Evolutionary conservation across 345 rosid genomes (phyloP).

Genomic region (Populus davidiana): DNA sequence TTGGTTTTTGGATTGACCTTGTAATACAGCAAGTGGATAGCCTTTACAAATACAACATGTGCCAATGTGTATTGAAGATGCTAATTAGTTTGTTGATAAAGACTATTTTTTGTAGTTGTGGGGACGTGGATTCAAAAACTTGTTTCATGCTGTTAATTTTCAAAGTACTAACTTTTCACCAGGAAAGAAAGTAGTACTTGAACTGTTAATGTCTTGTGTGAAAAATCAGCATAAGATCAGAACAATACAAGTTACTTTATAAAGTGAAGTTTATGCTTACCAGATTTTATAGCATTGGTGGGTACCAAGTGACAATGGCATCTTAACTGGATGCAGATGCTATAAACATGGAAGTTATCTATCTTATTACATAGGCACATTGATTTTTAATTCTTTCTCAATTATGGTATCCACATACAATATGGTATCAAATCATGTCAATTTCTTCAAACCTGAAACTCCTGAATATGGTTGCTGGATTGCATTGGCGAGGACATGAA

Average conservation of each 20-base stretch:
- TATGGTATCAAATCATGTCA: not conserved
- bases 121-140: constrained; percentile 6
- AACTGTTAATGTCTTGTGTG: not conserved
- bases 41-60: not conserved
- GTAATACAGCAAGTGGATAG: not conserved
- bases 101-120: not conserved
- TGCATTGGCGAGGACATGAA: not conserved
- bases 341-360: not conserved
- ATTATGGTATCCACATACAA: not conserved
- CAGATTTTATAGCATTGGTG: not conserved
- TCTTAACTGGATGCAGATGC: not conserved
- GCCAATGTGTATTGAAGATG: not conserved
- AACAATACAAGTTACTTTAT: not conserved
- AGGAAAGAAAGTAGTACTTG: not conserved
- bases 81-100: not conserved
- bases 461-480: not conserved
- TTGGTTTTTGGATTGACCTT: not conserved
- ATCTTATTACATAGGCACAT: not conserved
- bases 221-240: not conserved
- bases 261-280: not conserved
- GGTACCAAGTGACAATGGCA: not conserved
- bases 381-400: not conserved
- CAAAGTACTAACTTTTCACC: not conserved
- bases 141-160: not conserved
- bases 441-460: not conserved